Percentiles rank a stretch among this genome's conserved stretches.
Conservation (phyloP, 495 filamentous ascomycete species). For the Parmelia sp. region DNA sequence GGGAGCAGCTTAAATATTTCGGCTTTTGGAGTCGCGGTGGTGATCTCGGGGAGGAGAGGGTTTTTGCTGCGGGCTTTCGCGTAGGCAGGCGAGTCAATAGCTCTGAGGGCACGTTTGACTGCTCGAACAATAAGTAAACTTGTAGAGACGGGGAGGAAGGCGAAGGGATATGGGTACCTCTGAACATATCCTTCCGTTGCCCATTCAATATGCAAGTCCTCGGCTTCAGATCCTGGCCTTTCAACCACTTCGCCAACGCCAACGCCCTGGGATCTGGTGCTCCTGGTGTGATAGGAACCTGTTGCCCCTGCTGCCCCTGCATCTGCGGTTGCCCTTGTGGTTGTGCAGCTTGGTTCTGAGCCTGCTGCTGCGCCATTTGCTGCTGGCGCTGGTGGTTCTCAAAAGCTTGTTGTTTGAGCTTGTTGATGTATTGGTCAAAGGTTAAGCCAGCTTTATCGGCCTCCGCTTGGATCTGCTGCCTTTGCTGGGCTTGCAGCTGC, state of each 20-base stretch:
- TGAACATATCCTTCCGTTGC: slow-evolving; percentile 97
- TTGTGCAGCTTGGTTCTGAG: slow-evolving; percentile 35
- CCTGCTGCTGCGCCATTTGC: slow-evolving; percentile 38
- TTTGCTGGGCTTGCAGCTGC: slow-evolving; percentile 58
- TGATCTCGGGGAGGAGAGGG: slow-evolving; percentile 79
- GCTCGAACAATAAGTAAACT: slow-evolving; percentile 2
- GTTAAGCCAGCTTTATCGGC: slow-evolving; percentile 56
- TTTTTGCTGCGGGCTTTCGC: slow-evolving; percentile 78
- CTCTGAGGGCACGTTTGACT: slow-evolving; percentile 97
- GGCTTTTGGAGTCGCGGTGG: slow-evolving; percentile 66
- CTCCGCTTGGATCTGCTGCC: slow-evolving; percentile 53
- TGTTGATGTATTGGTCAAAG: slow-evolving; percentile 57
- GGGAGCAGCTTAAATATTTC: slow-evolving; percentile 94
- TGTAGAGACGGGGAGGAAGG: background rate
- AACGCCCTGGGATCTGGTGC: slow-evolving; percentile 77
- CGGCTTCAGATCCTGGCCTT: slow-evolving; percentile 76
- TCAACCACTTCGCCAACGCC: slow-evolving; percentile 84
- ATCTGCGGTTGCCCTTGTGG: slow-evolving; percentile 19
- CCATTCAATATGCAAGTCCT: slow-evolving; percentile 92
- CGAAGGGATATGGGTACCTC: slow-evolving; percentile 50
- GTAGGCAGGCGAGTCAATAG: slow-evolving; percentile 84
- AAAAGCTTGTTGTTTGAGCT: slow-evolving; percentile 57
- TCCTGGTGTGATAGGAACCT: slow-evolving; percentile 56
- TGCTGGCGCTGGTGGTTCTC: slow-evolving; percentile 45
- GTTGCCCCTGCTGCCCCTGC: slow-evolving; percentile 36